Evolutionary conservation across 805 yeast genomes (phyloP), one percentile per base, ranked within the genome.

Genomic region (Cyberlindnera xylosilytica): DNA sequence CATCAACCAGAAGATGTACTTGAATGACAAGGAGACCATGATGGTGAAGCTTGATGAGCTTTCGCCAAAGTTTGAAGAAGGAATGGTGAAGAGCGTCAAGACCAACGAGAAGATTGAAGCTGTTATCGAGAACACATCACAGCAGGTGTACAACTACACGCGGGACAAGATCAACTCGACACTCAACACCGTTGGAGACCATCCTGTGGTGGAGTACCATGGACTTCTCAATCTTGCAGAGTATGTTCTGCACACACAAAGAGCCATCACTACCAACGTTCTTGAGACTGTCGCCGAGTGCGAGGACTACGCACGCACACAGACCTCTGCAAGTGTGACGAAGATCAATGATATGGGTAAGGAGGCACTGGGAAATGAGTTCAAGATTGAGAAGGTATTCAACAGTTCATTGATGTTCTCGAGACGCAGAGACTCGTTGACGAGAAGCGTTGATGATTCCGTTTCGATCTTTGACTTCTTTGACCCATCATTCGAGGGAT

Each of bases 371-470:
- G 87, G 87, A 7, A 75, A 76, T 23, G 83, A 78, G 22, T 73
- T 70, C 34, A 65, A 67, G 13, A 52, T 76, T 20, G 83, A 80
- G 39, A 76, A 80, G 39, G 72, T 72, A 8, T 87, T 87, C 60
- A 75, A 83, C 44, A 74, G 84, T 9, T 81, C 79, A 22, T 73
- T 84, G 30, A 93, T 93, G 98, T 91, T 89, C 56, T 78, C 88
- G 2, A 79, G 88, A 51, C 73, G 73, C 44, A 76, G 73, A 30
- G 96, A 93, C 54, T 61, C 73, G 4, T 63, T 81, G 26, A 70
- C 76, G 27, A 76, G 82, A 48, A 71, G 74, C 30, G 68, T 90
- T 20, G 70, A 76, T 36, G 78, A 78, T 20, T 73, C 76, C 17
- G 70, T 91, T 19, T 78, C 83, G 11, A 31, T 86, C 5, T 41